These are phyloP conservation scores for Elsinoe ampelina DNA, from an alignment of 2,329 filamentous ascomycete species.

Conservation along the genomic window DNA sequence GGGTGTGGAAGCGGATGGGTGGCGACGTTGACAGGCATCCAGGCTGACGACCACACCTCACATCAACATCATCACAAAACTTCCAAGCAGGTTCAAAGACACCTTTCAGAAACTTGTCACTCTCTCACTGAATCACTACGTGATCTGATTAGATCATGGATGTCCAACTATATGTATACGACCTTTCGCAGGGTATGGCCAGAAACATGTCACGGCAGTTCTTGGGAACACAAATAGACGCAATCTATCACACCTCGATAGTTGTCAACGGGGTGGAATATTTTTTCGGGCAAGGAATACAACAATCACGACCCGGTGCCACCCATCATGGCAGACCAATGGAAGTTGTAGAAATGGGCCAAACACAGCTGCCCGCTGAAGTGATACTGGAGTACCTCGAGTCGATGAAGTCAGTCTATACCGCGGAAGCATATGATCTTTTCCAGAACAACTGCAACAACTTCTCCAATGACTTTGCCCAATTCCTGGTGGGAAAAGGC, in stretches of 20 bases:
- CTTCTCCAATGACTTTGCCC: constrained; percentile 85
- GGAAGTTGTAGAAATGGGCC: constrained; percentile 64
- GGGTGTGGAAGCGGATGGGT: not conserved
- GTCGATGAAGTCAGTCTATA: constrained; percentile 74
- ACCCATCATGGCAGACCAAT: constrained; percentile 83
- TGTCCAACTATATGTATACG: constrained; percentile 43
- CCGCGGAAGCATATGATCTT: constrained; percentile 69
- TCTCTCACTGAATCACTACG: not conserved
- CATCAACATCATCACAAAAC: not conserved
- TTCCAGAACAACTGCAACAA: constrained; percentile 96
- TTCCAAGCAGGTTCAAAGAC: no score
- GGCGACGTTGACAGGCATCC: constrained; percentile 7
- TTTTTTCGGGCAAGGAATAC: constrained; percentile 79
- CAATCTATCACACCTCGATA: constrained; percentile 87
- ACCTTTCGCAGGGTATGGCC: constrained; percentile 37
- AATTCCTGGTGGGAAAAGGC: constrained; percentile 77
- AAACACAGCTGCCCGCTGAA: constrained; percentile 68
- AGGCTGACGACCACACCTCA: constrained; percentile 8
- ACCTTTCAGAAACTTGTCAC: no score
- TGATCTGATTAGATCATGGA: constrained; percentile 31
- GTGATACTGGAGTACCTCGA: constrained; percentile 81
- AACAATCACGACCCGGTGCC: constrained; percentile 66
- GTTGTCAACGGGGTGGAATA: constrained; percentile 80
- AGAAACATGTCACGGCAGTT: constrained; percentile 47
- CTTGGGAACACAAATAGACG: constrained; percentile 68